Base-by-base conservation (phyloP, 2,329 filamentous ascomycete genomes). In the Nigrospora sphaerica region DNA sequence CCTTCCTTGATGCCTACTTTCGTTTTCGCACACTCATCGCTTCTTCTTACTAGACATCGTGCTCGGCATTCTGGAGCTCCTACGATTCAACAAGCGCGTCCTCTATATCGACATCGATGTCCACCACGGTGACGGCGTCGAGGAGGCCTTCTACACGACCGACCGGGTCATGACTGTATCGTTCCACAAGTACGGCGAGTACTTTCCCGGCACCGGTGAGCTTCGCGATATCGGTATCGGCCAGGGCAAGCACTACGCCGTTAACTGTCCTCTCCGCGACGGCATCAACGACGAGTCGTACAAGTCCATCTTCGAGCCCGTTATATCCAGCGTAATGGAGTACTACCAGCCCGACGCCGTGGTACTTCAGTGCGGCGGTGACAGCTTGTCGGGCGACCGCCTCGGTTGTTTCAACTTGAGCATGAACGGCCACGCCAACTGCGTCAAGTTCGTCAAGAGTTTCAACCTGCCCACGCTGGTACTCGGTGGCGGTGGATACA, bases 341-440 rank as follows among this genome's bases (percentile, higher is more conserved):
- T 90, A 85, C 59, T 98, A 91, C 71, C 83, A 86, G 47, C 93
- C 93, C 1, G 83, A 90, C 56, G 92, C 91, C 4, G 92, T 98
- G 46, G 93, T 97, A 6, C 77, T 98, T 4, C 93, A 98, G 65
- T 98, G 93, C 60, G 93, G 93, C 46, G 92, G 92, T 42, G 93
- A 98, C 70, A 95, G 87, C 58, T 77, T 98, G 14, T 95, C 91
- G 28, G 92, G 93, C 41, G 93, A 98, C 66, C 83, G 93, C 33
- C 78, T 98, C 0, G 93, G 93, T 44, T 95, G 91, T 65, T 98
- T 98, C 76, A 98, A 97, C 64, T 77, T 98, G 51, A 97, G 95
- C 67, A 96, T 98, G 80, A 84, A 85, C 57, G 92, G 92, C 4
- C 93, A 98, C 64, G 91, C 92, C 54, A 90, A 90, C 66, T 98